Base-by-base conservation (phyloP, 306 rosid species). In the Dryas octopetala region DNA sequence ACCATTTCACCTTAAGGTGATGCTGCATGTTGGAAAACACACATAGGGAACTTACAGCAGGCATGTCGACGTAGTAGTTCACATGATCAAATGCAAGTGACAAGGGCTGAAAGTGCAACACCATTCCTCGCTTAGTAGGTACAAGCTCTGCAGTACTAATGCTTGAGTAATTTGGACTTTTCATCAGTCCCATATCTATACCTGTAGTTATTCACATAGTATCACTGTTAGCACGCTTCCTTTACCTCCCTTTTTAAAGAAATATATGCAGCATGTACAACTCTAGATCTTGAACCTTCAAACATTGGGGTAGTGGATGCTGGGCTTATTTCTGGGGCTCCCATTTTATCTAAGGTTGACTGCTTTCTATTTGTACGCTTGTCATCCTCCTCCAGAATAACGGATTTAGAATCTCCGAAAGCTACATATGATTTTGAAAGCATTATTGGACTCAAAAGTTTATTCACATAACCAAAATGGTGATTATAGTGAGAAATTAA, bases 281-380 rank as follows among this genome's bases (percentile, higher is more conserved):
- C 13, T 47, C 9, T 14, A 0, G 9, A 9, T 68, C 1, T 50
- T 13, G 43, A 47, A 68, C 73, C 73, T 68, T 68, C 59, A 50
- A 23, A 77, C 47, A 62, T 50, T 46, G 76, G 75, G 68, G 62
- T 52, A 38, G 76, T 67, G 65, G 86, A 77, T 60, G 72, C 75
- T 60, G 61, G 48, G 84, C 66, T 74, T 55, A 62, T 41, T 53
- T 77, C 68, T 48, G 17, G 10, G 41, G 4, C 40, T 68, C 40
- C 50, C 53, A 76, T 70, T 17, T 49, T 63, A 19, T 49, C 73
- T 11, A 14, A 66, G 53, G 14, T 3, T 66, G 70, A 17, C 70
- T 45, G 17, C 14, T 48, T 2, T 45, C 44, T 45, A 43, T 5
- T 14, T 52, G 17, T 54, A 1, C 38, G 23, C 62, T 70, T 38